A percentile compares a stretch with the other conserved stretches of the same genome.
Conservation (phyloP, 768 basidiomycete genomes). For the Termitomyces sp. region DNA sequence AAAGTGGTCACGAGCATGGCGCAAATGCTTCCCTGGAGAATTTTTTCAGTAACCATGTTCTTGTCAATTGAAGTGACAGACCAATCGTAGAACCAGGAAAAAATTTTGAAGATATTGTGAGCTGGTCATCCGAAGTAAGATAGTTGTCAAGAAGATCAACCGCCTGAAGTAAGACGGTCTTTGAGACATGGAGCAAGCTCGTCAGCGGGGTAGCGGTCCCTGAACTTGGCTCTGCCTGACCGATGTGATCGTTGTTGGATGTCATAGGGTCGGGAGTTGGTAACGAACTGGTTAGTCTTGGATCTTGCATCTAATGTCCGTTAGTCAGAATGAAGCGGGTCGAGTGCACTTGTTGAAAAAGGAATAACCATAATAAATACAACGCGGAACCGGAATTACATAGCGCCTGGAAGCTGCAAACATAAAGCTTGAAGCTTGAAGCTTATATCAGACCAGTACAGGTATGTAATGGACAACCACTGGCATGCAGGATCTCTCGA, state of each 20-base stretch:
- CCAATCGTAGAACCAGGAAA: slow-evolving; percentile 89
- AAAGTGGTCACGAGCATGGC: slow-evolving; percentile 85
- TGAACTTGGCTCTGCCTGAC: slow-evolving; percentile 14
- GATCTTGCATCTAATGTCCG: slow-evolving; percentile 85
- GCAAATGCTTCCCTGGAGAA: slow-evolving; percentile 70
- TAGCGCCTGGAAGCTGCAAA: no score
- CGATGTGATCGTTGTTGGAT: slow-evolving; percentile 15
- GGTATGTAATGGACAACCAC: no score
- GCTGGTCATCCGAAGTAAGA: slow-evolving; percentile 63
- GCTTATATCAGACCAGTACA: no score
- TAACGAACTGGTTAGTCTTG: slow-evolving; percentile 23
- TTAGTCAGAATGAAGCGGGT: no score
- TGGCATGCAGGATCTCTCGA: neutral
- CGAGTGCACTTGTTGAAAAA: slow-evolving; percentile 37
- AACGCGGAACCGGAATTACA: no score
- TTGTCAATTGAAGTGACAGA: slow-evolving; percentile 23
- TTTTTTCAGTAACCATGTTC: neutral
- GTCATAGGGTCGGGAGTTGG: slow-evolving; percentile 22
- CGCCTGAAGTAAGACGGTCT: slow-evolving; percentile 65
- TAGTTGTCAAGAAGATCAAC: slow-evolving; percentile 65
- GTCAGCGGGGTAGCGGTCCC: slow-evolving; percentile 24
- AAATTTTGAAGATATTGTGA: slow-evolving; percentile 61
- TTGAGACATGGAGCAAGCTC: slow-evolving; percentile 63
- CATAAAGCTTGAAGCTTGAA: no score
- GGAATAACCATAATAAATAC: neutral